Evolutionary conservation across 1,284 basidiomycete species (phyloP), one percentile per base, ranked within the genome.

Genomic region (Hemileia vastatrix): DNA sequence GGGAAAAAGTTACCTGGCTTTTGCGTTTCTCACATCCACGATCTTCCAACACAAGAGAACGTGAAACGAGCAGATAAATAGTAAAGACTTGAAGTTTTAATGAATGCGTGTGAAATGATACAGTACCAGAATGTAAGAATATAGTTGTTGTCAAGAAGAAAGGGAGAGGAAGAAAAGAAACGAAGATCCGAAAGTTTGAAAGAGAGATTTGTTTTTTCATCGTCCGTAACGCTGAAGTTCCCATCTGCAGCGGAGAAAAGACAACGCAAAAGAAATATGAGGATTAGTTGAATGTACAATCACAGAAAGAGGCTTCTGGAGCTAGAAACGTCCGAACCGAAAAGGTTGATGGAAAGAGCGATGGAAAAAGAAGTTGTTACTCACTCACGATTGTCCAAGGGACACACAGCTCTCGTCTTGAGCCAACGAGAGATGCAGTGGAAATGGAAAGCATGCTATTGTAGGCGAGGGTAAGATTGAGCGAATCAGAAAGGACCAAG

Each of bases 351-450:
- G 43, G 24, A 23, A 40, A 11, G 36, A 45, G 32, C 0, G 9
- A 18, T 8, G 54, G 31, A 48, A 2, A 40, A n/a, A 2, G 47
- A 40, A 27, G 45, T 31, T 57, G 66, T 45, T 40, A 71, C 70
- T 63, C 66, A 77, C 54, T 77, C 78, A 74, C 88, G 83, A 79
- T 98, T 98, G 78, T 98, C 95, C 64, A 98, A 80, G 2, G 94
- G 94, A 77, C 94, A 98, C 48, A 98, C 95, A 78, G 96, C 95
- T 69, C 95, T 84, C 15, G 94, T 96, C 82, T 98, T 98, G 70
- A 98, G 83, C 94, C 94, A 98, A 56, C 94, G 85, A 19, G 93
- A 95, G 76, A 98, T 98, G 78, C 94, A 98, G 78, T 98, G 94
- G 80, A 98, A 98, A 79, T 98, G 94, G 83, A 98, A 98, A 4